Conservation (phyloP, 2,329 filamentous ascomycete genomes). For the Cadophora gregata region DNA sequence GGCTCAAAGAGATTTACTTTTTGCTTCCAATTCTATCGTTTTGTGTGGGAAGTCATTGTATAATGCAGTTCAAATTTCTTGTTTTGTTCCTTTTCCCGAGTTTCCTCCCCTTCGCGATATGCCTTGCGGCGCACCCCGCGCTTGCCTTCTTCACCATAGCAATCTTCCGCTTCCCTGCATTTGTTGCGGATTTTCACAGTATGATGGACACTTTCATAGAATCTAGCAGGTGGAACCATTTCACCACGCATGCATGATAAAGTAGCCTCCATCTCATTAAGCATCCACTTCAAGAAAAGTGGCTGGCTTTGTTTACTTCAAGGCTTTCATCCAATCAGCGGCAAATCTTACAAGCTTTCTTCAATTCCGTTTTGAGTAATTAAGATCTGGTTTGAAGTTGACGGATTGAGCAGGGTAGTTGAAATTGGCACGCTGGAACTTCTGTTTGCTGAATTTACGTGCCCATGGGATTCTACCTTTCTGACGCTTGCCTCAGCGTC, state of each 20-base stretch:
- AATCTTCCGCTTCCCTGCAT: not conserved
- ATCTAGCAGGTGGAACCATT: not conserved
- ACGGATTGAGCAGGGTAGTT: not conserved
- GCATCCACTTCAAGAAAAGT: slow-evolving; percentile 3
- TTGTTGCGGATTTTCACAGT: not conserved
- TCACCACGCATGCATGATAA: not conserved
- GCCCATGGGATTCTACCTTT: not conserved
- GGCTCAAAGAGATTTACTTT: not conserved
- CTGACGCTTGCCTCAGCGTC: not conserved
- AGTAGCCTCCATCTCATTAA: slow-evolving; percentile 7
- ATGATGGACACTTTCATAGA: not conserved
- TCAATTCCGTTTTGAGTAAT: slow-evolving; percentile 4
- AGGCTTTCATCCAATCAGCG: not conserved
- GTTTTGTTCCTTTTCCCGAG: not conserved
- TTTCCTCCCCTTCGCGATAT: not conserved
- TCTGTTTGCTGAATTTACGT: not conserved
- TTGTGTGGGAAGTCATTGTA: not conserved
- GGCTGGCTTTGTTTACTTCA: slow-evolving; percentile 4
- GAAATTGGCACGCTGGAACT: not conserved
- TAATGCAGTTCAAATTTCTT: not conserved
- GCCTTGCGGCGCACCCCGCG: not conserved
- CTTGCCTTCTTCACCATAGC: not conserved
- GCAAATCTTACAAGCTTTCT: slow-evolving; percentile 5
- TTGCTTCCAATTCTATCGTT: not conserved
- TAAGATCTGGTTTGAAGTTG: slow-evolving; percentile 5